Base-by-base conservation (phyloP, 2,329 filamentous ascomycete species). In the Fusarium haematococcum region DNA sequence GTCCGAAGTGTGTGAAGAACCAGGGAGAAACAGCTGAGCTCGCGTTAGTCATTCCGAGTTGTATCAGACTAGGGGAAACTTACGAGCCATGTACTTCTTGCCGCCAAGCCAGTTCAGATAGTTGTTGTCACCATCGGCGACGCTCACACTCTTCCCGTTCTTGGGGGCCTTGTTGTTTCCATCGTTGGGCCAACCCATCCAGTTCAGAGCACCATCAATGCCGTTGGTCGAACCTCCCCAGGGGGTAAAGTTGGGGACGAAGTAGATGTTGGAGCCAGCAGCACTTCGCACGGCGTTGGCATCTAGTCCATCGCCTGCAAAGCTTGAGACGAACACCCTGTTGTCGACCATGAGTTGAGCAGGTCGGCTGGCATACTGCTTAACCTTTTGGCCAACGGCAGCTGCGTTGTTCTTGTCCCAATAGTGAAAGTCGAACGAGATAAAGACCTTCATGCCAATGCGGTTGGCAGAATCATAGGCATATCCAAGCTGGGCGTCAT, bases 361-460 rank as follows among this genome's bases (percentile, higher is more conserved):
- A 0, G 85, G 78, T 2, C 79, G 79, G 23, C 76, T 77, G 3
- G 81, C 84, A 67, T 88, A 90, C 67, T 85, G 79, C 14, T 82
- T 83, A 65, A 89, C 82, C 75, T 86, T 86, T 52, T 80, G 76
- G 2, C 86, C 87, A 20, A 87, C 84, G 14, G 79, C 80, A 9
- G 78, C 79, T 2, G 83, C 83, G 48, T 86, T 79, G 13, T 76
- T 68, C 8, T 67, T 62, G 11, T 77, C 75, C 79, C 83, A 87
- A 84, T 85, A 85, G 80, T 88, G 88, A 77, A 88, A 89, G 80
- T 90, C 88, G 70, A 90, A 90, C 1, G 88, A 89, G 70, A 90
- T 85, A 64, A 90, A 89, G 16, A 89, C 86, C 64, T 88, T 88
- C 83, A 90, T 87, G 56, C 80, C 82, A 32, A 84, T 83, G 9